Percentiles rank a stretch among this genome's conserved stretches.
phyloP scores from a whole-genome alignment of 495 filamentous ascomycete species.

The Collariella sp. region DNA sequence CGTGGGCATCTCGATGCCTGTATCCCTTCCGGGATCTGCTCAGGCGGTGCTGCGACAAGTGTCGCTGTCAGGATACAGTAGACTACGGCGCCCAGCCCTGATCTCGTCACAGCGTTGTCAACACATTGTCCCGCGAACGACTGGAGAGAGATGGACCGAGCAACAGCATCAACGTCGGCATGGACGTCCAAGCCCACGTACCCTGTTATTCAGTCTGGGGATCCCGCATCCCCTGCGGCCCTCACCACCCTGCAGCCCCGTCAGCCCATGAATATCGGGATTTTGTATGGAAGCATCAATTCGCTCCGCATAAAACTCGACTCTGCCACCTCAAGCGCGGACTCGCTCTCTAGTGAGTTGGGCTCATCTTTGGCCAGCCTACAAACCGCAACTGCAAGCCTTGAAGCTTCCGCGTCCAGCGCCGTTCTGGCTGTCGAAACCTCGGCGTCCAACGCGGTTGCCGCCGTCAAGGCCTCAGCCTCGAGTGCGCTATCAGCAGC shows the following conservation, averaged over 20 bases:
- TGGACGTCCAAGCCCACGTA: not conserved
- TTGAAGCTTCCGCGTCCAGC: slow-evolving; percentile 14
- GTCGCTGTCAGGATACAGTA: not conserved
- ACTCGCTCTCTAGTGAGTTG: slow-evolving; percentile 10
- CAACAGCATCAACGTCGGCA: not conserved
- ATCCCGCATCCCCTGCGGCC: not conserved
- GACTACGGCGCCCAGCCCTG: not conserved
- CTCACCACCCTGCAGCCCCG: not conserved
- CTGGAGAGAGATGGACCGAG: not conserved
- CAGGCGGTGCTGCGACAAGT: not conserved
- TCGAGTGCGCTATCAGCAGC: slow-evolving; percentile 7
- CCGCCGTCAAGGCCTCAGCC: slow-evolving; percentile 10
- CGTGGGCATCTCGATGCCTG: too few relatives aligned
- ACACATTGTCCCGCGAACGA: not conserved
- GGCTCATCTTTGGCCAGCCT: slow-evolving; percentile 11
- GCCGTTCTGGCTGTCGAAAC: slow-evolving; percentile 9
- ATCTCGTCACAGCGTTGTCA: not conserved
- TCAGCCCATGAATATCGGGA: not conserved
- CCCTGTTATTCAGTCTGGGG: not conserved
- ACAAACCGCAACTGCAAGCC: slow-evolving; percentile 4
- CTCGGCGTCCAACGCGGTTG: slow-evolving; percentile 13
- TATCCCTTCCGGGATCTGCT: not conserved
- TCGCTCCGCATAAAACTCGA: slow-evolving; percentile 16
- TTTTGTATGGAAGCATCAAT: slow-evolving; percentile 8
- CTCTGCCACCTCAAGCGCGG: slow-evolving; percentile 1